A percentile compares a stretch with the other conserved stretches of the same genome.
Evolutionary conservation across 2,329 filamentous ascomycete genomes (phyloP).

Genomic region (Colletotrichum euphorbiae): DNA sequence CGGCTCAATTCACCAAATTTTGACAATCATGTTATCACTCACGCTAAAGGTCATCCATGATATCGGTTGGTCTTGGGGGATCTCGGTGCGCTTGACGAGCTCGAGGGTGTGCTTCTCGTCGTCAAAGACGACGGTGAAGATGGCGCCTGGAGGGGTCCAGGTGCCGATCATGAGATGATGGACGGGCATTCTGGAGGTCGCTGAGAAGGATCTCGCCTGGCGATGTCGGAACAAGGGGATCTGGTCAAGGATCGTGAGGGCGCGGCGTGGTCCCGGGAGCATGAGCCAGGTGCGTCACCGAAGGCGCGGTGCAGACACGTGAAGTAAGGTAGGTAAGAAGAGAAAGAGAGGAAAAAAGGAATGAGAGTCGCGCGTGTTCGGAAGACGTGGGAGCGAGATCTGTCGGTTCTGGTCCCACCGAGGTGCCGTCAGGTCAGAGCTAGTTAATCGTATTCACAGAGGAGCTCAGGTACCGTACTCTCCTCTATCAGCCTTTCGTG

Average conservation of each 20-base stretch:
- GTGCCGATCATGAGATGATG: slow-evolving; percentile 94
- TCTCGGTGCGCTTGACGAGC: slow-evolving; percentile 83
- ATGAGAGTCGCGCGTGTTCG: slow-evolving; percentile 5
- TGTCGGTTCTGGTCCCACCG: slow-evolving; percentile 3
- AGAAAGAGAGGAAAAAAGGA: neutral
- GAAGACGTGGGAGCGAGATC: slow-evolving; percentile 16
- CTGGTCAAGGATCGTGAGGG: neutral
- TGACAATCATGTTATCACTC: slow-evolving; percentile 49
- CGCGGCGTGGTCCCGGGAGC: slow-evolving; percentile 14
- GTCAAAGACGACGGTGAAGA: slow-evolving; percentile 90
- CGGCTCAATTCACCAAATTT: neutral
- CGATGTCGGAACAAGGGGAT: neutral
- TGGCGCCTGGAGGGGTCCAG: slow-evolving; percentile 89
- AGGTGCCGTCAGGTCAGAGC: neutral
- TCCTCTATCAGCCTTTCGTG: no score
- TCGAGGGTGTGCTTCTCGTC: slow-evolving; percentile 81
- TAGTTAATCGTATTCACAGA: neutral
- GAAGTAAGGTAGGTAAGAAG: neutral
- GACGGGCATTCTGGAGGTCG: slow-evolving; percentile 69
- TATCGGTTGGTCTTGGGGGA: slow-evolving; percentile 86
- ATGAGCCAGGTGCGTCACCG: slow-evolving; percentile 17
- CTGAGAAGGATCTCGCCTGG: slow-evolving; percentile 14
- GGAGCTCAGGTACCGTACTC: neutral
- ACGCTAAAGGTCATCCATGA: slow-evolving; percentile 95
- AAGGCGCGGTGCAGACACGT: neutral